Base-by-base conservation (phyloP, 345 rosid species). In the Clausena lansium region DNA sequence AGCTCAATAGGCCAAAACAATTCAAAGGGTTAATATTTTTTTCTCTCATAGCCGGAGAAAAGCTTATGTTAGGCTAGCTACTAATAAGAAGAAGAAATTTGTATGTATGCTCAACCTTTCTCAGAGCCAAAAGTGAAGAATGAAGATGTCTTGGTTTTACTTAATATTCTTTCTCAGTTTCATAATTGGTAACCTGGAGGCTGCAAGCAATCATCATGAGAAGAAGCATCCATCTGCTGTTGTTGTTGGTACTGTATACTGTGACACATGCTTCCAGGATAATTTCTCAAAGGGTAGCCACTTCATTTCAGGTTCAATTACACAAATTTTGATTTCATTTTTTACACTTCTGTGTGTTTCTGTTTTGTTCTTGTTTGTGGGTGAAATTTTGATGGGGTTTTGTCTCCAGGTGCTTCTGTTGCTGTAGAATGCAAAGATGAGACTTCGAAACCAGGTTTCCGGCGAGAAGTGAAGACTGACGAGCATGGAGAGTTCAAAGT, bases 241-340 rank as follows among this genome's bases (percentile, higher is more conserved):
- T 58, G 92, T 91, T 38, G 95, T 95, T 38, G 98, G 99, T 41
- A 91, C 95, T 72, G 98, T 93, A 57, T 92, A 85, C 86, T 95
- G 99, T 45, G 97, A 93, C 83, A 92, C 97, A 15, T 93, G 99
- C 82, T 91, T 92, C 86, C 91, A 78, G 14, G 62, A 83, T 41
- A 87, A 74, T 59, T 83, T 89, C 87, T 83, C 98, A 0, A 87
- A 77, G 84, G 59, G 80, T 64, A 84, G 85, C 79, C 95, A 89
- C 89, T 94, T 92, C 84, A 89, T 92, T 86, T 81, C 95, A 88
- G 97, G 98, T 95, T 68, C 57, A 14, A 10, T 24, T 15, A 17
- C 45, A 7, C 14, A 27, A 19, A 9, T 74, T 39, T 27, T 35
- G 58, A 33, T 45, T n/a, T 22, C 20, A 32, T n/a, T 3, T 14